These are phyloP conservation scores for Zymoseptoria passerinii DNA, from an alignment of 2,329 filamentous ascomycete species.

Conservation along the genomic window DNA sequence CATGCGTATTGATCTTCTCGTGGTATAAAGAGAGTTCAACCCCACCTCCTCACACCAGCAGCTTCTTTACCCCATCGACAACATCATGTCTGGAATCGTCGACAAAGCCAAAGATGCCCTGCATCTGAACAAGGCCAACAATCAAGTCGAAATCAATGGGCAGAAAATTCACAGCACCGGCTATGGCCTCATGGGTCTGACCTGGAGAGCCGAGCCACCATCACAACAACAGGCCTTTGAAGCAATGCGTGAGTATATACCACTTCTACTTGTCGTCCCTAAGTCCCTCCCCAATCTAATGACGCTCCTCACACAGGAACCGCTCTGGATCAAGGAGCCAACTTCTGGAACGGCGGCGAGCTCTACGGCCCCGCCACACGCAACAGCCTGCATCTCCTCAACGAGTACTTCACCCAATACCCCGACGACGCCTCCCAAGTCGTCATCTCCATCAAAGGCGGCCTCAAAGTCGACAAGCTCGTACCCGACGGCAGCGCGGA, in stretches of 20 bases:
- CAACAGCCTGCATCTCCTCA: slow-evolving; percentile 43
- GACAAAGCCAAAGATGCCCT: slow-evolving; percentile 24
- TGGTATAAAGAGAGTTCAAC: too few species aligned
- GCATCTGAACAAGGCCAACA: slow-evolving; percentile 9
- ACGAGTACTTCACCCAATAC: slow-evolving; percentile 45
- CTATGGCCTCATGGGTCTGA: slow-evolving; percentile 44
- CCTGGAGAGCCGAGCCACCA: slow-evolving; percentile 36
- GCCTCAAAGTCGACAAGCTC: slow-evolving; percentile 29
- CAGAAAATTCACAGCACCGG: slow-evolving; percentile 29
- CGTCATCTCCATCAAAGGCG: slow-evolving; percentile 46
- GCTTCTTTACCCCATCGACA: neutral
- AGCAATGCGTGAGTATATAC: slow-evolving; percentile 32
- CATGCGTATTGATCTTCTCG: neutral
- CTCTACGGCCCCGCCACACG: slow-evolving; percentile 40
- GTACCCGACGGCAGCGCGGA: slow-evolving; percentile 34
- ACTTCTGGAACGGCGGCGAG: slow-evolving; percentile 45
- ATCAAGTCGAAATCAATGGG: slow-evolving; percentile 18
- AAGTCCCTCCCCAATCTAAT: neutral
- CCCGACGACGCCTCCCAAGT: slow-evolving; percentile 44
- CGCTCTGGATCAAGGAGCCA: slow-evolving; percentile 29
- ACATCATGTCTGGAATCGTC: slow-evolving; percentile 19
- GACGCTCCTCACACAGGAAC: slow-evolving; percentile 3
- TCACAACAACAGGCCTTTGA: slow-evolving; percentile 34
- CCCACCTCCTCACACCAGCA: neutral
- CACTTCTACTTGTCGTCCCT: neutral